Base-by-base conservation (phyloP, 1,139 yeast genomes). In the Protomyces inundatus region DNA sequence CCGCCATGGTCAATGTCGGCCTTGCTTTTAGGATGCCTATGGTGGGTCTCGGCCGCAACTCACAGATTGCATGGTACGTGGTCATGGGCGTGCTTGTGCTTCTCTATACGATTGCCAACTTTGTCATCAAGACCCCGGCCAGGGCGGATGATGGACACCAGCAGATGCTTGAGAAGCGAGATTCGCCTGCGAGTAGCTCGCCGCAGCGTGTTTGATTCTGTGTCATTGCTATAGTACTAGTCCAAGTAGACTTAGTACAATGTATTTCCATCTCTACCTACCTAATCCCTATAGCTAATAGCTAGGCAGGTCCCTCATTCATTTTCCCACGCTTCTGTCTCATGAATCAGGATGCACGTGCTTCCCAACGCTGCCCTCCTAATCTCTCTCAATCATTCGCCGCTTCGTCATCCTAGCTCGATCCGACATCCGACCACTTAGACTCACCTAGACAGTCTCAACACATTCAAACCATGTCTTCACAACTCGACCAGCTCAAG, bases 401-500 rank as follows among this genome's bases (percentile, higher is more conserved):
- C 23, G 23, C 23, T 23, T 23, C 23, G 23, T 23, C 23, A 23
- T 23, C 23, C 23, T 23, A 23, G 23, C 23, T 23, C 23, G 1
- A 23, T 23, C 23, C 23, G 23, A 23, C 23, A 23, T 23, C 23
- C 23, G 23, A 23, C 23, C 23, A 23, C 23, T 23, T 23, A 23
- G 23, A 23, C 23, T 5, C 30, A 40, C 46, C 16, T 16, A 1
- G 2, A 36, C 30, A 40, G 7, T 14, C 14, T 16, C 6, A 34
- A 32, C 39, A 23, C 12, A 16, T 39, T 36, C 14, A n/a, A 54
- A 67, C 55, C 60, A 83, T 83, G 84, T 75, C 81, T 54, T 68
- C 84, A 64, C 88, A 97, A 66, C 83, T 91, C 75, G 98, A 87
- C 78, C 93, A 88, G 81, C 84, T 93, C 77, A 93, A 93, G 79